Evolutionary conservation across 805 yeast species (phyloP).

Genomic region (Metschnikowia cerradonensis): DNA sequence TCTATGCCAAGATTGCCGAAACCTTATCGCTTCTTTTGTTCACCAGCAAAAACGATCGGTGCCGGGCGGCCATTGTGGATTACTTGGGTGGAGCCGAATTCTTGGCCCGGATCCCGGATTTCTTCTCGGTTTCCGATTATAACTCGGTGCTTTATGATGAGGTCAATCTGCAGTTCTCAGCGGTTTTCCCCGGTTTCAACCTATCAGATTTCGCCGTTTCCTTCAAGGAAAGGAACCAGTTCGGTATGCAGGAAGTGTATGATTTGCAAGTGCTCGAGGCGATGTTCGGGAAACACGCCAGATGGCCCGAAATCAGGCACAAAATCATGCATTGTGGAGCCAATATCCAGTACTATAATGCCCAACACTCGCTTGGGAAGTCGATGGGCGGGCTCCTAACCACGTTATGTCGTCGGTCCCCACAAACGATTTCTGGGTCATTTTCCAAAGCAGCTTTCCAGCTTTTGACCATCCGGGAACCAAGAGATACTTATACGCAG

Average conservation of each 20-base stretch:
- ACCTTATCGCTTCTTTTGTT: conserved; percentile 69
- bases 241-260: conserved; percentile 53
- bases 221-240: conserved; percentile 42
- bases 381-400: conserved; percentile 77
- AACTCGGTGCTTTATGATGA: conserved; percentile 44
- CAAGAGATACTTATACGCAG: conserved; percentile 49
- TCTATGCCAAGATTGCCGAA: conserved; percentile 68
- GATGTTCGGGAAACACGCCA: conserved; percentile 39
- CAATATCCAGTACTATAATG: conserved; percentile 57
- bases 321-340: conserved; percentile 56
- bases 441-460: conserved; percentile 36
- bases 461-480: conserved; percentile 48
- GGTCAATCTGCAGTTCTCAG: conserved; percentile 43
- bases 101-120: conserved; percentile 21
- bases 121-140: conserved; percentile 45
- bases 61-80: conserved; percentile 40
- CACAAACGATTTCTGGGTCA: conserved; percentile 12
- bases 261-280: conserved; percentile 61
- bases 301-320: conserved; percentile 33
- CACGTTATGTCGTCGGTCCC: conserved; percentile 47
- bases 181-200: conserved; percentile 43
- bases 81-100: conserved; percentile 39
- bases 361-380: conserved; percentile 67
- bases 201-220: conserved; percentile 51
- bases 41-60: conserved; percentile 45